These are phyloP conservation scores for Fomitopsis betulina DNA, from an alignment of 1,284 basidiomycete genomes.

Conservation along the genomic window DNA sequence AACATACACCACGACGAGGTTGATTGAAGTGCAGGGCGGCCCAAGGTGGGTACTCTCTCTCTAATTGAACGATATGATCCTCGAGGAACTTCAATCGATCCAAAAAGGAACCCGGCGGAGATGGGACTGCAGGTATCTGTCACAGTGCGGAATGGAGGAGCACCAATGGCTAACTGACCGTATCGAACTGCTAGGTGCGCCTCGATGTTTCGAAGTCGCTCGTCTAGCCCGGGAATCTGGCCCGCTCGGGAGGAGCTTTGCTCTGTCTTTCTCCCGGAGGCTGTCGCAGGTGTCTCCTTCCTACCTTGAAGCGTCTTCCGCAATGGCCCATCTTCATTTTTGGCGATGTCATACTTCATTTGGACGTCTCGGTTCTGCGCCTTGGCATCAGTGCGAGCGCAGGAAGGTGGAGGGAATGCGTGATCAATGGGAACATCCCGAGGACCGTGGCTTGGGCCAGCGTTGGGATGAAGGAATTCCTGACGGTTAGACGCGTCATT, in stretches of 20 bases:
- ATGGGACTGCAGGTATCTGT: conserved; percentile 51
- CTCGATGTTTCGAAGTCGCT: conserved; percentile 61
- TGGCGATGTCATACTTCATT: conserved; percentile 80
- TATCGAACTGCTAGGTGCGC: conserved; percentile 67
- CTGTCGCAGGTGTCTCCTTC: neutral
- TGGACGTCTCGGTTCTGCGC: conserved; percentile 65
- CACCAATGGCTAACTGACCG: conserved; percentile 38
- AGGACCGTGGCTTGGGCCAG: conserved; percentile 46
- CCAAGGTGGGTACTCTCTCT: conserved; percentile 80
- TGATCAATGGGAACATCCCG: conserved; percentile 21
- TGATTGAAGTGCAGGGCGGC: conserved; percentile 80
- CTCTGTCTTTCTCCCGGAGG: neutral
- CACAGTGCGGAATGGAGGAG: neutral
- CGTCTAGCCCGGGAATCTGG: conserved; percentile 54
- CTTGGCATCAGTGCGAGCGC: conserved; percentile 70
- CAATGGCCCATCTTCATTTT: conserved; percentile 73
- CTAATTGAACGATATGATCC: conserved; percentile 67
- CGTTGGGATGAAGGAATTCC: conserved; percentile 61
- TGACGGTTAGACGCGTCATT: conserved; percentile 71
- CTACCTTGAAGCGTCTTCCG: conserved; percentile 44
- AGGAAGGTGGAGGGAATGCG: conserved; percentile 38
- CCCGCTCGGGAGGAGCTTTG: conserved; percentile 25
- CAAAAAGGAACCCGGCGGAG: conserved; percentile 56
- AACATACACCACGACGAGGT: conserved; percentile 67
- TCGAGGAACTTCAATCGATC: conserved; percentile 65